Base-by-base conservation (phyloP, 352 stramenopile species). In the Globisporangium camurandrum region DNA sequence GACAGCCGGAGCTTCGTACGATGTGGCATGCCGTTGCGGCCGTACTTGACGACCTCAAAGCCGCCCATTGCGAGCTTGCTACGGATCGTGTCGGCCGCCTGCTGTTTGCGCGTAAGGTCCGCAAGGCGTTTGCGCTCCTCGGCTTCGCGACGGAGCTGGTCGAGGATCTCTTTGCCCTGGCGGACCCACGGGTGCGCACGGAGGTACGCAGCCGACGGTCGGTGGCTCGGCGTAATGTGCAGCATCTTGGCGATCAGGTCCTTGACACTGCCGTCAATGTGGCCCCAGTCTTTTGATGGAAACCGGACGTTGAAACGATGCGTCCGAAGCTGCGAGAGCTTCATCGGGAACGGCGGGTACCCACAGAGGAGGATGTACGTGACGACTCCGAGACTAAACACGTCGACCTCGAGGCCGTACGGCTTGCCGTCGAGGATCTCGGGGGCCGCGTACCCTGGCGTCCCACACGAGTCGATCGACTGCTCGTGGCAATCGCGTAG, bases 331-430 rank as follows among this genome's bases (percentile, higher is more conserved):
- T 93, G 81, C 3, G 79, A 72, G 27, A 93, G 75, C 56, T 91
- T 93, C 82, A 93, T 90, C 0, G 82, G 83, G 57, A 95, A 95
- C 28, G 84, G 84, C 0, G 84, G 83, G 49, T 95, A 95, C 1
- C 84, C 84, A 24, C 81, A 92, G 16, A 95, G 54, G 68, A 93
- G 84, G 65, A 93, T 92, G 71, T 94, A 95, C 26, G 68, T 78
- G 7, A 92, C 80, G 28, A 94, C 82, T 22, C 94, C 94, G 10
- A 97, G 68, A 45, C 80, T 96, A 48, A 91, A 94, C 24, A 94
- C 71, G 57, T 94, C 84, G 19, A 93, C 84, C 55, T 91, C 81
- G 23, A 89, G 62, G 1, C 78, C 80, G 57, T 94, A 94, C 2
- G 78, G 70, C 36, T 82, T 78, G 39, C 81, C 82, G 49, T 94